These are phyloP conservation scores for Elsinoe necatrix DNA, from an alignment of 2,329 filamentous ascomycete species.

Conservation along the genomic window DNA sequence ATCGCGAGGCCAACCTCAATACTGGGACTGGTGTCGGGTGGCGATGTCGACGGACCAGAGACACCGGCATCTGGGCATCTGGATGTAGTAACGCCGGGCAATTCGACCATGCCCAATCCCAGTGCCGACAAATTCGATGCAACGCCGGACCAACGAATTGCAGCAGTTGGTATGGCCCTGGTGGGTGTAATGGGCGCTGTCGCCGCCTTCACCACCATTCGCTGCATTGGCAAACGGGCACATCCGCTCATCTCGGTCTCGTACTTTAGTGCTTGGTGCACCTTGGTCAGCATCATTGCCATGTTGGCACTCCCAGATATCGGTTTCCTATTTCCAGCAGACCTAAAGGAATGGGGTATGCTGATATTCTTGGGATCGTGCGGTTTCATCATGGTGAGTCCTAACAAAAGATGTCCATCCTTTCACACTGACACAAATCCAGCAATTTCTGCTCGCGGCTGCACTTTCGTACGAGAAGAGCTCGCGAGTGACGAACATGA, in stretches of 20 bases:
- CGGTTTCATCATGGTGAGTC: constrained; percentile 61
- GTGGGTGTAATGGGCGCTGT: constrained; percentile 70
- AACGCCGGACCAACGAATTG: constrained; percentile 57
- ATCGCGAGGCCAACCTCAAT: constrained; percentile 65
- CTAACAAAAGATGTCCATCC: background rate
- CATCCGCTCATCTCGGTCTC: constrained; percentile 80
- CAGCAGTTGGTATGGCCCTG: constrained; percentile 63
- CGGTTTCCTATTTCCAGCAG: constrained; percentile 48
- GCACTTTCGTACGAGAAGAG: constrained; percentile 65
- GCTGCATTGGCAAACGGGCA: constrained; percentile 69
- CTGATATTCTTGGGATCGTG: constrained; percentile 60
- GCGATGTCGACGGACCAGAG: constrained; percentile 18
- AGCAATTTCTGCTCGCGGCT: constrained; percentile 73
- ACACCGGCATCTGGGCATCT: constrained; percentile 19
- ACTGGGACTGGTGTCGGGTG: constrained; percentile 35
- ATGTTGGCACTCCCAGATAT: constrained; percentile 50
- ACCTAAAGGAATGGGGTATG: constrained; percentile 54
- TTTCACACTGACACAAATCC: background rate
- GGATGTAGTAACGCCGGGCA: constrained; percentile 25
- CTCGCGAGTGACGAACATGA: constrained; percentile 54
- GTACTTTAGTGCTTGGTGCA: constrained; percentile 68
- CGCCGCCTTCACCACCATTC: constrained; percentile 64
- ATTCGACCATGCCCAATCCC: constrained; percentile 18
- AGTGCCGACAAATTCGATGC: constrained; percentile 35
- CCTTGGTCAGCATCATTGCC: constrained; percentile 54